Evolutionary conservation across 805 yeast genomes (phyloP), one percentile per base, ranked within the genome.

Genomic region (Wickerhamomyces chambardii): DNA sequence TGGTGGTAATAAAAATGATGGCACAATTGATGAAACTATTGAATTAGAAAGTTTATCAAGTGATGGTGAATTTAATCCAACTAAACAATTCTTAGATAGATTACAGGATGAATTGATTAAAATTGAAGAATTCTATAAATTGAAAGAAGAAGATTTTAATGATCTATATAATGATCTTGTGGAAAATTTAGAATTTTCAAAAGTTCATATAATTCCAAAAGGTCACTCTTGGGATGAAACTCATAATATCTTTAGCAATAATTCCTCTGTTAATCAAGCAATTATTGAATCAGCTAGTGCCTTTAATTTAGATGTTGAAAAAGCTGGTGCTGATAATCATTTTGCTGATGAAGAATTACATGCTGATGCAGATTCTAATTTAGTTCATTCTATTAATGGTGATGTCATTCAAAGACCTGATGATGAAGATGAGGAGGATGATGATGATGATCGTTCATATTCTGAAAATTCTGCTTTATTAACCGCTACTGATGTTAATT

Each of bases 81-180:
- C 53, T 30, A 63, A 61, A 28, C 59, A 67, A 3, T 78, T 78
- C 40, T 42, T 75, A 28, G 54, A 61, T 26, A 64, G 62, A 37
- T 56, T 78, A 33, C 46, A 61, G 19, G 53, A 49, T n/a, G 81
- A 78, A 46, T 59, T 75, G 37, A 41, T 44, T 17, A 75, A 73
- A 44, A 65, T 78, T 38, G 75, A 73, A 46, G 59, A 52, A 7
- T 78, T 78, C 41, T 78, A 69, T 51, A 55, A 57, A 29, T 37
- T 45, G 15, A 68, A 66, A 34, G 79, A 76, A 46, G 48, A 58
- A 2, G 68, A 65, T 37, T 58, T 75, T 16, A 67, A 63, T 39
- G 46, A 42, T 6, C 69, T 67, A 34, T 72, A 63, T 46, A 70
- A 67, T 31, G 54, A 61, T 21, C 58, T 76, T 38, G 50, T 70